These are phyloP conservation scores for Cryphonectria japonica DNA, from an alignment of 2,329 filamentous ascomycete species.

Conservation along the genomic window DNA sequence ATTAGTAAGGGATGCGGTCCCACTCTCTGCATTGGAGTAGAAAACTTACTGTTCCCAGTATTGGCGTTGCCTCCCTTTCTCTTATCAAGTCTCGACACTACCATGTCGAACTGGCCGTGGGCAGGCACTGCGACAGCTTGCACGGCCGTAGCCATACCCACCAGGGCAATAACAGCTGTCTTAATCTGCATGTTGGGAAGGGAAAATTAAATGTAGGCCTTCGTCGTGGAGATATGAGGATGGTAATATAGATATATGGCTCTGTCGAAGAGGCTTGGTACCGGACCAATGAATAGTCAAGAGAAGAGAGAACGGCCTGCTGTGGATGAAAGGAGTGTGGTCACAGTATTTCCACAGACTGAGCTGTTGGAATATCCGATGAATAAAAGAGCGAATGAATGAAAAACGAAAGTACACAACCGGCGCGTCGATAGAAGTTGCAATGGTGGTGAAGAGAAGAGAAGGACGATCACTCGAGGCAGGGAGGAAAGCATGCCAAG, in stretches of 20 bases:
- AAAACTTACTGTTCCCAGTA: not conserved
- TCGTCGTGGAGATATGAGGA: not conserved
- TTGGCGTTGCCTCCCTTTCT: not conserved
- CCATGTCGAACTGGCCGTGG: constrained; percentile 36
- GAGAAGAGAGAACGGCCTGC: constrained; percentile 3
- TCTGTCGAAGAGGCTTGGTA: constrained; percentile 26
- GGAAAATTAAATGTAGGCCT: not conserved
- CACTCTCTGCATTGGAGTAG: not conserved
- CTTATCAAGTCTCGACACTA: constrained; percentile 47
- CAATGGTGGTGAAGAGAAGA: constrained; percentile 20
- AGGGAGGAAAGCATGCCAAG: constrained; percentile 15
- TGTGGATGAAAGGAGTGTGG: constrained; percentile 24
- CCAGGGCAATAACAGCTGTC: constrained; percentile 51
- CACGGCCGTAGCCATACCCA: constrained; percentile 50
- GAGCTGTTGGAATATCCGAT: constrained; percentile 13
- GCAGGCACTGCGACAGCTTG: constrained; percentile 50
- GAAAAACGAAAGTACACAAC: constrained; percentile 21
- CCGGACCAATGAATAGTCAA: constrained; percentile 21
- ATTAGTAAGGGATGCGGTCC: not conserved
- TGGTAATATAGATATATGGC: constrained; percentile 8
- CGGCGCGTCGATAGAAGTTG: constrained; percentile 18
- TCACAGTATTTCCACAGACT: constrained; percentile 20
- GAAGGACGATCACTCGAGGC: not conserved
- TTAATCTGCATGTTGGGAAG: constrained; percentile 56
- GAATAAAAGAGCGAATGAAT: constrained; percentile 25